Conservation (phyloP, 352 stramenopile genomes). For the Thraustochytrium sp. region DNA sequence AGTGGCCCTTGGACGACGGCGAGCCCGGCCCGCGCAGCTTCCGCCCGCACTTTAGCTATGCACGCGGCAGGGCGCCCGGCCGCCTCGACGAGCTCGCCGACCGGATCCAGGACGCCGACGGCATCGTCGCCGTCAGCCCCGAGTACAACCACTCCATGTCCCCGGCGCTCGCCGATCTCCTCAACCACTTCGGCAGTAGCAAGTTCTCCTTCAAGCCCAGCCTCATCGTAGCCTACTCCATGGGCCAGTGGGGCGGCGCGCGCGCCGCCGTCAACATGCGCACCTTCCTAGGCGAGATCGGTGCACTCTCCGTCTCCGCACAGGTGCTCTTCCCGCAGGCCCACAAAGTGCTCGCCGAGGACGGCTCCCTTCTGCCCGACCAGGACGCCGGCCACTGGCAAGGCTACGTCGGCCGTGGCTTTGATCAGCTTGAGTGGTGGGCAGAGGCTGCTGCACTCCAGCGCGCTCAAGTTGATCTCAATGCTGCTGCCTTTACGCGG, state of each 20-base stretch:
- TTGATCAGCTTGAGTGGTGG: slow-evolving; percentile 30
- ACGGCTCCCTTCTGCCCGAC: slow-evolving; percentile 48
- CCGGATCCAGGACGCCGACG: slow-evolving; percentile 56
- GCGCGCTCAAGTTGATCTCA: not conserved
- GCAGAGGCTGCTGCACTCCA: not conserved
- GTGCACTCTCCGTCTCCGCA: slow-evolving; percentile 59
- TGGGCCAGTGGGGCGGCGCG: slow-evolving; percentile 60
- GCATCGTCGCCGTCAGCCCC: slow-evolving; percentile 59
- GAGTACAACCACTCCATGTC: slow-evolving; percentile 67
- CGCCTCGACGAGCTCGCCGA: slow-evolving; percentile 51
- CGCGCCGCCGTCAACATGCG: slow-evolving; percentile 56
- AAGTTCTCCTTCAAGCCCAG: slow-evolving; percentile 61
- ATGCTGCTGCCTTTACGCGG: not conserved
- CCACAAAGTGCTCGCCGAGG: slow-evolving; percentile 55
- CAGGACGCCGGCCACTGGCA: not conserved
- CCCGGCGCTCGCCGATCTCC: slow-evolving; percentile 58
- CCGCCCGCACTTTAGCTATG: slow-evolving; percentile 57
- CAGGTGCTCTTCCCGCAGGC: slow-evolving; percentile 61
- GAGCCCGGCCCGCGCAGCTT: not conserved
- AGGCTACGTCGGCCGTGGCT: not conserved
- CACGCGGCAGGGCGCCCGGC: slow-evolving; percentile 48
- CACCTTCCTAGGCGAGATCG: slow-evolving; percentile 60
- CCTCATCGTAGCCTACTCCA: slow-evolving; percentile 61
- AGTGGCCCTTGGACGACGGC: not conserved
- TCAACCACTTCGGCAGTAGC: slow-evolving; percentile 64